These are phyloP conservation scores for Dactylonectria estremocensis DNA, from an alignment of 2,329 filamentous ascomycete species.

Conservation along the genomic window DNA sequence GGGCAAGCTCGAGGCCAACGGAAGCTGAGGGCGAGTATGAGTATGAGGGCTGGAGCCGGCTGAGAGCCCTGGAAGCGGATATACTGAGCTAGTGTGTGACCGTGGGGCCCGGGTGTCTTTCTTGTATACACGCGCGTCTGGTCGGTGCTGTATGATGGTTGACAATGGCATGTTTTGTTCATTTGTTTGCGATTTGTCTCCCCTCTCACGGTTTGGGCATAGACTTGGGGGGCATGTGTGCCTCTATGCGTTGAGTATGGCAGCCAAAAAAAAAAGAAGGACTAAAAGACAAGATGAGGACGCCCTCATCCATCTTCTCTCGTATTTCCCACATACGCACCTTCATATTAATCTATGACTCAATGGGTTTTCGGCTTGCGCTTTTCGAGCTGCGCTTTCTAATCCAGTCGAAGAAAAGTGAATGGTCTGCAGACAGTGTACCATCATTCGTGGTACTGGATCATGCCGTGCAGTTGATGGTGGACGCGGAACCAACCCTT, in stretches of 20 bases:
- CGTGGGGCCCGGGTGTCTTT: neutral
- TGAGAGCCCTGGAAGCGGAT: neutral
- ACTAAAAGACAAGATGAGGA: slow-evolving; percentile 13
- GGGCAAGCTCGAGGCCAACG: slow-evolving; percentile 68
- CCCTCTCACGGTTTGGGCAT: slow-evolving; percentile 24
- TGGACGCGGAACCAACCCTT: neutral
- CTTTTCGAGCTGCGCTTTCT: neutral
- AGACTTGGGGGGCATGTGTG: slow-evolving; percentile 15
- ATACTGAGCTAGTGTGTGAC: neutral
- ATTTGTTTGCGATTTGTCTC: slow-evolving; percentile 17
- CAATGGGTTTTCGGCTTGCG: neutral
- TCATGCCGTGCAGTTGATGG: neutral
- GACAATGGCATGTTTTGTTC: slow-evolving; percentile 21
- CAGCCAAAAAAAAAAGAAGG: slow-evolving; percentile 18
- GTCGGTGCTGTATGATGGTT: slow-evolving; percentile 23
- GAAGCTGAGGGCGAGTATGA: slow-evolving; percentile 32
- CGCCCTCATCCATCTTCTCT: slow-evolving; percentile 15
- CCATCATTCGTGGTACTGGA: neutral
- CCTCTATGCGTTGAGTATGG: slow-evolving; percentile 22
- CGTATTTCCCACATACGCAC: neutral
- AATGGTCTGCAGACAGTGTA: neutral
- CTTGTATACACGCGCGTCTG: slow-evolving; percentile 18
- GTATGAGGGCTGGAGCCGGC: slow-evolving; percentile 49
- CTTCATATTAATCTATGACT: neutral
- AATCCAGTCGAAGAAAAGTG: neutral